Conservation (phyloP, 768 basidiomycete genomes). For the Suillus placidus region DNA sequence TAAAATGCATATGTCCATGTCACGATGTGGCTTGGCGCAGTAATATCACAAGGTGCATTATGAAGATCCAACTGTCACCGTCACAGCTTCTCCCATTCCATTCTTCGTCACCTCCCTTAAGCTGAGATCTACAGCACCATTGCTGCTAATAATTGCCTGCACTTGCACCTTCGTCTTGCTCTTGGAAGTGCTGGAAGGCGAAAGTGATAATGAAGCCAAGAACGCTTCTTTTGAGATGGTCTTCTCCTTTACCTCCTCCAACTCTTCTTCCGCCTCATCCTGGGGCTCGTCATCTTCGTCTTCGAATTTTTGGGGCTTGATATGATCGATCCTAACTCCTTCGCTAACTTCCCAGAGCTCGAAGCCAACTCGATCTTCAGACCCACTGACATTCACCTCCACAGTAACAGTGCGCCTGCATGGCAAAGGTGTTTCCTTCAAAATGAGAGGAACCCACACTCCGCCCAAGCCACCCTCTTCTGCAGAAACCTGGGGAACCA, state of each 20-base stretch:
- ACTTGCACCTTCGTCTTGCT: slow-evolving; percentile 57
- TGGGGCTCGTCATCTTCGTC: slow-evolving; percentile 50
- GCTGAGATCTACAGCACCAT: slow-evolving; percentile 41
- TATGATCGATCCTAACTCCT: slow-evolving; percentile 62
- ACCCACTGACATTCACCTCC: slow-evolving; percentile 52
- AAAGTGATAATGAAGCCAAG: slow-evolving; percentile 41
- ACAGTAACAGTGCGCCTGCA: slow-evolving; percentile 61
- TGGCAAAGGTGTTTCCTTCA: slow-evolving; percentile 74
- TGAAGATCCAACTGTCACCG: slow-evolving; percentile 27
- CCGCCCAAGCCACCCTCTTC: slow-evolving; percentile 54
- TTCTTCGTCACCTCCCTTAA: slow-evolving; percentile 41
- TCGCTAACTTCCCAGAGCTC: slow-evolving; percentile 83
- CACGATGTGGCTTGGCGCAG: background rate
- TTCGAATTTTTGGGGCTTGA: slow-evolving; percentile 48
- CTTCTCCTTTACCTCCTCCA: slow-evolving; percentile 66
- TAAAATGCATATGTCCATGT: background rate
- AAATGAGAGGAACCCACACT: slow-evolving; percentile 64
- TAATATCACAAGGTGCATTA: slow-evolving; percentile 15
- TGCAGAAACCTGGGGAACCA: slow-evolving; percentile 56
- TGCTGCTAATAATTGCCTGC: slow-evolving; percentile 36
- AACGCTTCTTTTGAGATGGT: slow-evolving; percentile 56
- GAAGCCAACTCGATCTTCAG: slow-evolving; percentile 48
- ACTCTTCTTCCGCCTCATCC: slow-evolving; percentile 60
- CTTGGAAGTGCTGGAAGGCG: slow-evolving; percentile 41
- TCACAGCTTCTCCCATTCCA: slow-evolving; percentile 36